Evolutionary conservation across 2,329 filamentous ascomycete genomes (phyloP).

Genomic region (Epicoccum nigrum): DNA sequence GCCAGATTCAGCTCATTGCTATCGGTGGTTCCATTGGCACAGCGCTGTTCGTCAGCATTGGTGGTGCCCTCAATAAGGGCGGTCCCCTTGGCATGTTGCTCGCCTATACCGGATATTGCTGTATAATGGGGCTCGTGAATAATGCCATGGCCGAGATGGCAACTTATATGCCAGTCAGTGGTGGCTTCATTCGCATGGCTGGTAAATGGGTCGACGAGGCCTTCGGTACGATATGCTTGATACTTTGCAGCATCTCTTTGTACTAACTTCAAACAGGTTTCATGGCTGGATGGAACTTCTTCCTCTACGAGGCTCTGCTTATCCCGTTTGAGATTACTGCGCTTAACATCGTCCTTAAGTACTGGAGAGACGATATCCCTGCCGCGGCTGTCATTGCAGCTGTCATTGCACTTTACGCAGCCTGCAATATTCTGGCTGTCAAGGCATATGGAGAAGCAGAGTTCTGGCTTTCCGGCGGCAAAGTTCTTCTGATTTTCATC

Average conservation of each 20-base stretch:
- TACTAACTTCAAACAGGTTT: constrained; percentile 51
- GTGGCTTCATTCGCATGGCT: constrained; percentile 66
- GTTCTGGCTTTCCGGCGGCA: constrained; percentile 54
- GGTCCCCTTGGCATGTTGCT: constrained; percentile 63
- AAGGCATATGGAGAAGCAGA: constrained; percentile 54
- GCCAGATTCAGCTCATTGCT: constrained; percentile 51
- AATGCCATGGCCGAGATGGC: constrained; percentile 71
- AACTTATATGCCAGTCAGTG: constrained; percentile 66
- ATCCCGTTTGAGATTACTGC: constrained; percentile 60
- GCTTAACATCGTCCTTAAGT: constrained; percentile 47
- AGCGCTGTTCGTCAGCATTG: constrained; percentile 67
- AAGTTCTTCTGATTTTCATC: constrained; percentile 54
- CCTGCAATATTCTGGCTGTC: constrained; percentile 56
- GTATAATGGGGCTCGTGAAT: constrained; percentile 66
- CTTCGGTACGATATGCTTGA: not conserved
- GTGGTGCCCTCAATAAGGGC: constrained; percentile 58
- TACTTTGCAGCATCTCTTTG: not conserved
- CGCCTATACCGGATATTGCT: constrained; percentile 63
- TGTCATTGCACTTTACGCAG: constrained; percentile 51
- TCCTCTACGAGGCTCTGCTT: constrained; percentile 58
- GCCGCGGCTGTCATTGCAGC: constrained; percentile 50
- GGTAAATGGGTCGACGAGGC: constrained; percentile 12
- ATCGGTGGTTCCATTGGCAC: constrained; percentile 51
- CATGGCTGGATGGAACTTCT: constrained; percentile 60
- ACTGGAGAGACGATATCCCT: constrained; percentile 55